Percentiles rank a stretch among this genome's conserved stretches.
Evolutionary conservation across 2,329 filamentous ascomycete genomes (phyloP).

Genomic region (Hypoxylon sp.): DNA sequence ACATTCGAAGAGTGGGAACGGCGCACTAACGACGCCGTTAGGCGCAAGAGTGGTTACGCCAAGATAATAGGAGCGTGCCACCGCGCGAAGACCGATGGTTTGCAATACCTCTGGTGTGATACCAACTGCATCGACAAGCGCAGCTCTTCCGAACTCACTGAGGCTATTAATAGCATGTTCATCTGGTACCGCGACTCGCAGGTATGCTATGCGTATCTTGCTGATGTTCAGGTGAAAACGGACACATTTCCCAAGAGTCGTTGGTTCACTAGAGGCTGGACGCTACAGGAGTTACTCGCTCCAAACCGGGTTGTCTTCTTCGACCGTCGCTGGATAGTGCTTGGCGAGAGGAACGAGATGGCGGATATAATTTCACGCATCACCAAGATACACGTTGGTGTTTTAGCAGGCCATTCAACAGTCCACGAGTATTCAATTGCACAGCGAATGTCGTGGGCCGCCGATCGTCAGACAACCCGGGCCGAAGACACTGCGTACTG

Average conservation of each 20-base stretch:
- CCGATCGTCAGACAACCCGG: conserved; percentile 45
- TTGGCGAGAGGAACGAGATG: conserved; percentile 26
- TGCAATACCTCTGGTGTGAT: conserved; percentile 49
- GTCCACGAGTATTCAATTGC: conserved; percentile 44
- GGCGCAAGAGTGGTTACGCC: conserved; percentile 43
- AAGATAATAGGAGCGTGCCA: conserved; percentile 47
- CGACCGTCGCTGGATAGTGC: conserved; percentile 17
- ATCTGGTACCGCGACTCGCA: conserved; percentile 43
- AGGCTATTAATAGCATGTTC: conserved; percentile 52
- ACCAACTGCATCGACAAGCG: conserved; percentile 51
- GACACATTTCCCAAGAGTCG: conserved; percentile 28
- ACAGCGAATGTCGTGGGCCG: conserved; percentile 53
- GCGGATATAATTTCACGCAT: conserved; percentile 19
- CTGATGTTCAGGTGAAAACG: conserved; percentile 38
- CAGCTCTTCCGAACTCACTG: conserved; percentile 47
- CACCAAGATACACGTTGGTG: conserved; percentile 37
- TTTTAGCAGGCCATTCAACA: conserved; percentile 24
- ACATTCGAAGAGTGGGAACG: conserved; percentile 45
- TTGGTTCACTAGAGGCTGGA: conserved; percentile 45
- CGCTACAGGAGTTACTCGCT: conserved; percentile 35
- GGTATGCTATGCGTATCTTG: conserved; percentile 48
- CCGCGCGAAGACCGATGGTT: conserved; percentile 40
- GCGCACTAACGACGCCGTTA: conserved; percentile 29
- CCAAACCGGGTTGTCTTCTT: conserved; percentile 40
- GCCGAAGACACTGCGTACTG: conserved; percentile 56